Evolutionary conservation across 129 eudicot species (phyloP), one percentile per base, ranked within the genome.

Genomic region (Solidago caesia): DNA sequence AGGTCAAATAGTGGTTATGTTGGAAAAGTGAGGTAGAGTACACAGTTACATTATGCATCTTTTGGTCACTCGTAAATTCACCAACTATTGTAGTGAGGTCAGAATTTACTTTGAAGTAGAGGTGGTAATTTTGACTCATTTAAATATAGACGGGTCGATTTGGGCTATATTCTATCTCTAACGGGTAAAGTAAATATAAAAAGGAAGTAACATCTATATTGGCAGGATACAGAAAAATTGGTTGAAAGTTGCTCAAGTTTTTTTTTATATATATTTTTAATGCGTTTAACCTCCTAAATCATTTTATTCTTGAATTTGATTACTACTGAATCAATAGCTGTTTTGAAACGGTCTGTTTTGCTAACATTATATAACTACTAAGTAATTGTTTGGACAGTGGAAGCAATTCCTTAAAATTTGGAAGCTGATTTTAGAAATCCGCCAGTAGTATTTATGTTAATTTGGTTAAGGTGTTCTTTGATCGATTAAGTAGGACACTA

Each of bases 1-100:
- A 87, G 87, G 80, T 92, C 98, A 74, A 89, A 90, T 77, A 81
- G 68, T 76, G 79, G 89, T 53, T 92, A 89, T 75, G 73, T 92
- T 27, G 98, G 96, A 76, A 92, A 89, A 84, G 76, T 89, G 79
- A 89, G 98, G 98, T 56, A 56, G 61, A 15, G 9, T 87, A 79
- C 70, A 14, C 46, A 1, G 2, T 7, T 43, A 33, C 39, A 2
- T 3, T 33, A 33, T 33, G 39, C 39, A 33, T 33, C 39, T 33
- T 21, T 33, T 33, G 39, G 39, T 33, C 39, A 33, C 39, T 53
- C 11, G 15, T 14, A 53, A 0, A 53, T 53, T 53, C 25, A 56
- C 26, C 21, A 2, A 15, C 29, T 25, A 56, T n/a, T 56, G 27
- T 56, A 15, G 61, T 21, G 13, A 56, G 15, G 58, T 33, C 3